Evolutionary conservation across 2,329 filamentous ascomycete species (phyloP), one percentile per base, ranked within the genome.

Genomic region (Aureobasidium leucospermi): DNA sequence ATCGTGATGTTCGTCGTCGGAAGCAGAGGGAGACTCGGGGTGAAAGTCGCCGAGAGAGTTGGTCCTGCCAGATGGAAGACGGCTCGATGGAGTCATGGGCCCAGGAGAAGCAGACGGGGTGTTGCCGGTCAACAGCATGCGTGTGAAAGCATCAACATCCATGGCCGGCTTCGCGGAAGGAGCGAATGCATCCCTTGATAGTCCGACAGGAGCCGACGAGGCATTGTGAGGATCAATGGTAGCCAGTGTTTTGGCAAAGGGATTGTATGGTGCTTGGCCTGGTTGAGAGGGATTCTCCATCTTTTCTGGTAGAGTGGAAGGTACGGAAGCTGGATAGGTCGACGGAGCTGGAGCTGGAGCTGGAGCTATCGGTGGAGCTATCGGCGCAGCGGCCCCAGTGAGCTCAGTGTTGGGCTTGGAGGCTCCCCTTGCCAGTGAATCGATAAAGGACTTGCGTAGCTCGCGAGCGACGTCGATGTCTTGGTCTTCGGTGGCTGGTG

Each of bases 121-220:
- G 66, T 84, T 81, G 13, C 88, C 89, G 0, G 87, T 92, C 74
- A 93, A 76, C 45, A 93, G 78, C 61, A 94, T 75, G 61, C 86
- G 80, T 68, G 84, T 85, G 72, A 93, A 93, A 1, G 88, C 85
- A 68, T 89, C 85, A 1, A 92, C 88, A 68, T 93, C 87, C 66
- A 92, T 2, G 79, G 78, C 62, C 60, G 69, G 68, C 67, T 71
- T 61, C 43, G 60, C 63, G 34, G 63, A 61, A 45, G 52, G n/a
- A 48, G 58, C 49, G 19, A 42, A 31, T 10, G 16, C 29, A 23
- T 61, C 58, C 15, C 36, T 47, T 3, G 51, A 43, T 23, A 46
- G 23, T 5, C 45, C 42, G 32, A 58, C 32, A 9, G 43, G 55
- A 2, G 39, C 38, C 28, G 41, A 34, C 2, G 55, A 29, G 28